Conservation (phyloP, 1,284 basidiomycete genomes). For the Cryptococcus deneoformans region DNA sequence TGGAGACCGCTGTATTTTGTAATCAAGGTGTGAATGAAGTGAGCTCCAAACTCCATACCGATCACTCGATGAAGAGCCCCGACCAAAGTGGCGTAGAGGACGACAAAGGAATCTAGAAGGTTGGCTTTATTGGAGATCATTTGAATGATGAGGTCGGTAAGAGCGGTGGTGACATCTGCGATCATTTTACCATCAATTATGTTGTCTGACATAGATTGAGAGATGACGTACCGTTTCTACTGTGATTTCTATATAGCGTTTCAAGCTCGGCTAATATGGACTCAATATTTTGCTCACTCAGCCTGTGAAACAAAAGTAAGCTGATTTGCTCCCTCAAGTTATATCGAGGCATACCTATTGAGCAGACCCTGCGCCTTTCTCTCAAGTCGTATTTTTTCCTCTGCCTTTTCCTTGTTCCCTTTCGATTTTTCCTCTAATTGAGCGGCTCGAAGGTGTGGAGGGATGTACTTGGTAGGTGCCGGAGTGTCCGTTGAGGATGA, state of each 20-base stretch:
- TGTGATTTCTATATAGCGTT: constrained; percentile 70
- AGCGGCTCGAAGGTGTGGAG: constrained; percentile 53
- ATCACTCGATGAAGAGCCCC: constrained; percentile 78
- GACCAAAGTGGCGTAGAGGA: constrained; percentile 85
- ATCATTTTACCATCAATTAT: not conserved
- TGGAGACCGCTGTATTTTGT: constrained; percentile 61
- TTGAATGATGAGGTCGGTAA: constrained; percentile 76
- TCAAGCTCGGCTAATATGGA: constrained; percentile 76
- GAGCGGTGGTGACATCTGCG: constrained; percentile 73
- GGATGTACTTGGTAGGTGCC: constrained; percentile 51
- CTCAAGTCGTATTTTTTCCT: constrained; percentile 63
- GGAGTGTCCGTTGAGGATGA: constrained; percentile 8
- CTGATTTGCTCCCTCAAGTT: not conserved
- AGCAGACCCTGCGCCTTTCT: constrained; percentile 82
- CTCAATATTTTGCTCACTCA: constrained; percentile 88
- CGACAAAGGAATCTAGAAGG: constrained; percentile 85
- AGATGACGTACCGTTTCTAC: constrained; percentile 67
- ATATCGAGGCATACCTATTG: constrained; percentile 58
- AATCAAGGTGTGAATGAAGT: constrained; percentile 70
- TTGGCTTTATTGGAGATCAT: constrained; percentile 80
- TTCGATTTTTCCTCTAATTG: constrained; percentile 41
- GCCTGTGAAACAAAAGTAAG: constrained; percentile 50
- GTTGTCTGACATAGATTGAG: not conserved
- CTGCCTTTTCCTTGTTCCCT: constrained; percentile 51
- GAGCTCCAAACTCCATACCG: constrained; percentile 89